These are phyloP conservation scores for Neocucurbitaria cava DNA, from an alignment of 2,329 filamentous ascomycete species.

Conservation along the genomic window DNA sequence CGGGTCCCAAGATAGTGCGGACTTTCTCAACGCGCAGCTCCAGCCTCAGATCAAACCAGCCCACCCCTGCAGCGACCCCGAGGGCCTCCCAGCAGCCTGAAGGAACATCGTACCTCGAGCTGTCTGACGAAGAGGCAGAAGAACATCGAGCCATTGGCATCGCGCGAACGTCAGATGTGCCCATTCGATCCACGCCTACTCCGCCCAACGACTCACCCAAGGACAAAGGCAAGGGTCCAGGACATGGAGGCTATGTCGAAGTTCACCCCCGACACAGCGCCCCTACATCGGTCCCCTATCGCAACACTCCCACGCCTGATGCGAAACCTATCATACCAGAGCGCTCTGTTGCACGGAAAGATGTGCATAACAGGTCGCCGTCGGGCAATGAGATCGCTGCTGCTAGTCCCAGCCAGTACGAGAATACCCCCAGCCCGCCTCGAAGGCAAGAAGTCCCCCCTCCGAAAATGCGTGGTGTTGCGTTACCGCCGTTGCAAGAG, in stretches of 20 bases:
- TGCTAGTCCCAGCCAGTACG: slow-evolving; percentile 5
- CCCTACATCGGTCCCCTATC: slow-evolving; percentile 25
- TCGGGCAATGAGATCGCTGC: slow-evolving; percentile 8
- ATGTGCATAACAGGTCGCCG: slow-evolving; percentile 20
- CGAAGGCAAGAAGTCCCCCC: slow-evolving; percentile 29
- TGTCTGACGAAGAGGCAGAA: slow-evolving; percentile 34
- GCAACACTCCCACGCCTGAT: slow-evolving; percentile 39
- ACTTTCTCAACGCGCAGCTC: slow-evolving; percentile 43
- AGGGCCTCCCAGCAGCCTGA: slow-evolving; percentile 20
- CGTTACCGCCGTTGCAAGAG: slow-evolving; percentile 41
- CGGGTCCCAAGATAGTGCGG: slow-evolving; percentile 42
- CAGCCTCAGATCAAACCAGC: slow-evolving; percentile 28
- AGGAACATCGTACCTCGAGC: slow-evolving; percentile 36
- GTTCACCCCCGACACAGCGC: slow-evolving; percentile 34
- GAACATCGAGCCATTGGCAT: slow-evolving; percentile 48
- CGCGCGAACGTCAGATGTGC: slow-evolving; percentile 52
- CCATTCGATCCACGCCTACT: slow-evolving; percentile 39
- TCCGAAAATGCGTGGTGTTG: slow-evolving; percentile 29
- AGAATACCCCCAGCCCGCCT: slow-evolving; percentile 18
- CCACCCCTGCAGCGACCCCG: slow-evolving; percentile 28
- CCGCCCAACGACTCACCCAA: slow-evolving; percentile 26
- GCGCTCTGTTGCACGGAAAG: slow-evolving; percentile 27
- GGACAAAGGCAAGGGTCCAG: slow-evolving; percentile 22
- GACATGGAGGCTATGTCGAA: slow-evolving; percentile 38
- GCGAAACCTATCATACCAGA: slow-evolving; percentile 25